Evolutionary conservation across 2,329 filamentous ascomycete species (phyloP).

Genomic region (Botrytis hyacinthi): DNA sequence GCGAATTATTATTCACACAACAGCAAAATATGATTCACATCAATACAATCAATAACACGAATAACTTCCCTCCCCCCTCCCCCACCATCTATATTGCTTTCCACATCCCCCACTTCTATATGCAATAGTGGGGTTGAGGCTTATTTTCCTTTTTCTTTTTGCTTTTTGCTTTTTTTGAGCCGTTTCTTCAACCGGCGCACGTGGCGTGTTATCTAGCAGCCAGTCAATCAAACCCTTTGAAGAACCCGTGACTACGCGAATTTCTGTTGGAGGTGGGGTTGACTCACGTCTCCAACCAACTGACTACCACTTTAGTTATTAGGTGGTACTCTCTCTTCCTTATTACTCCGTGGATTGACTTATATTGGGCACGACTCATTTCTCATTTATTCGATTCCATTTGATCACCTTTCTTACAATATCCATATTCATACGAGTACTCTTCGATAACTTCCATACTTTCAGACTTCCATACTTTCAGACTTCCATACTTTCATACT

Average conservation of each 20-base stretch:
- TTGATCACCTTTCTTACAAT: not conserved
- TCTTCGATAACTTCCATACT: not conserved
- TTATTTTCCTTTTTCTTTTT: not conserved
- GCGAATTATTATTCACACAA: not conserved
- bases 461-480: not conserved
- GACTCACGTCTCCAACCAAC: constrained; percentile 1
- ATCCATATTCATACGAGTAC: not conserved
- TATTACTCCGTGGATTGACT: not conserved
- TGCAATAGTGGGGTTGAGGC: constrained; percentile 6
- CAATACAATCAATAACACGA: not conserved
- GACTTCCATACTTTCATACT: too few relatives aligned
- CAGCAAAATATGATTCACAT: not conserved
- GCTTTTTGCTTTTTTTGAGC: not conserved
- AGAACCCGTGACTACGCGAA: constrained; percentile 7
- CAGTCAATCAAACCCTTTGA: not conserved
- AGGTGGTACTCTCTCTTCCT: too few relatives aligned
- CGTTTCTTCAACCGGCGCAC: not conserved
- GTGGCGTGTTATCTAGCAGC: not conserved
- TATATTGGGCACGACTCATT: not conserved
- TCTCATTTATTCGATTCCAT: not conserved
- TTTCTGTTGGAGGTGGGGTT: not conserved
- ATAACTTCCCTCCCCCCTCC: not conserved
- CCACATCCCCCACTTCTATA: not conserved
- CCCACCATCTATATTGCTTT: not conserved
- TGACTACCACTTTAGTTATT: too few relatives aligned